Percentiles rank a stretch among this genome's conserved stretches.
phyloP scores from a whole-genome alignment of 495 filamentous ascomycete genomes.

The Darksidea phi region DNA sequence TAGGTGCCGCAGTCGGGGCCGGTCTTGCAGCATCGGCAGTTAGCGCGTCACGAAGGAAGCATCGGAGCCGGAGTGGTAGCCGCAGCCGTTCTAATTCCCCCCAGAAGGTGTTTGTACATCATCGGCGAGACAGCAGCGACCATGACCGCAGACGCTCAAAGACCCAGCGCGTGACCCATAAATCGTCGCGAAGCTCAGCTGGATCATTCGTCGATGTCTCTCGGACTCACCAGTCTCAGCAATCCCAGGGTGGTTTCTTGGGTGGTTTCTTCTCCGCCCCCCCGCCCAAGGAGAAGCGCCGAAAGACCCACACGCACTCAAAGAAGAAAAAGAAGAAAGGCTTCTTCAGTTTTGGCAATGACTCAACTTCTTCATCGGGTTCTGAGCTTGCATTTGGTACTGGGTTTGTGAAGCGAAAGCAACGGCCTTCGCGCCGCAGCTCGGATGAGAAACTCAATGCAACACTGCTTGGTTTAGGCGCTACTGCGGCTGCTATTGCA shows the following conservation, averaged over 20 bases:
- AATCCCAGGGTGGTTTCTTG: slow-evolving; percentile 32
- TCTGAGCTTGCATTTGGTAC: slow-evolving; percentile 50
- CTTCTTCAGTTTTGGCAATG: slow-evolving; percentile 62
- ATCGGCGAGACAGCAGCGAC: slow-evolving; percentile 32
- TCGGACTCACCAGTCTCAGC: slow-evolving; percentile 12
- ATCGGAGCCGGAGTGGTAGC: slow-evolving; percentile 31
- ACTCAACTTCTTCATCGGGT: slow-evolving; percentile 60
- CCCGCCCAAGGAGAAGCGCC: slow-evolving; percentile 50
- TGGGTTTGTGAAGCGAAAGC: slow-evolving; percentile 38
- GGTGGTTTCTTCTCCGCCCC: slow-evolving; percentile 50
- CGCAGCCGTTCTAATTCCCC: slow-evolving; percentile 35
- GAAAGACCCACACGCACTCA: slow-evolving; percentile 34
- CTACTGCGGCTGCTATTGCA: slow-evolving; percentile 57
- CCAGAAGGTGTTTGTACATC: slow-evolving; percentile 23
- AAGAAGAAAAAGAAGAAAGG: slow-evolving; percentile 50
- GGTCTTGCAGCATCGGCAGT: slow-evolving; percentile 38
- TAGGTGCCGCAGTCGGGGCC: slow-evolving; percentile 49
- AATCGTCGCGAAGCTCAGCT: slow-evolving; percentile 28
- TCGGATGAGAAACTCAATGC: slow-evolving; percentile 53
- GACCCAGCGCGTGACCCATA: slow-evolving; percentile 22
- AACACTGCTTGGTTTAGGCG: slow-evolving; percentile 56
- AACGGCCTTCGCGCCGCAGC: slow-evolving; percentile 21
- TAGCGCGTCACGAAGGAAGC: slow-evolving; percentile 19
- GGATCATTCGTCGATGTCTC: slow-evolving; percentile 32
- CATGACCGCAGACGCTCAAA: slow-evolving; percentile 25